Evolutionary conservation across 2,329 filamentous ascomycete species (phyloP), one percentile per base, ranked within the genome.

Genomic region (Pseudocercospora eumusae): DNA sequence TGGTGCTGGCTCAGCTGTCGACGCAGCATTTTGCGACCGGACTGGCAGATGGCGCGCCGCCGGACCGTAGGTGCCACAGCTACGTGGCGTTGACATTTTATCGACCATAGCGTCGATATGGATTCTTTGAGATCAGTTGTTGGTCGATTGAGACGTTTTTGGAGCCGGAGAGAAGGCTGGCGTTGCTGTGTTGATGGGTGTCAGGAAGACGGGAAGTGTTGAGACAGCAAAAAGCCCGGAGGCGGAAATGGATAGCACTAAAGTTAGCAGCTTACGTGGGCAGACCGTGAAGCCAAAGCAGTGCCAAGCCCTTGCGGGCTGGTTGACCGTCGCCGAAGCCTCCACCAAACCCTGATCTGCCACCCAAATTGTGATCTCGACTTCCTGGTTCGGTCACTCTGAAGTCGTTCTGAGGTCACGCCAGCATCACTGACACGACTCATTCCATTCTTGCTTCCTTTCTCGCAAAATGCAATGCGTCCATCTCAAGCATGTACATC

Each of bases 11-110:
- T 36, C 28, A 40, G 28, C 31, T 33, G 52, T 33, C n/a, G 15
- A 31, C 23, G 52, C 27, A 54, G 52, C 52, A 54, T 40, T 54
- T 40, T 54, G 52, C 52, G 52, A 54, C 52, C 52, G 52, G 28
- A 54, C 27, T 54, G 28, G 3, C 18, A 18, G 21, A 36, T 40
- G 23, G 28, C 52, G 52, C 52, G 52, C 28, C n/a, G 52, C 52
- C 52, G n/a, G 28, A 54, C 28, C 28, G 28, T 13, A 27, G n/a
- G 27, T 40, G 11, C 18, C 47, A 52, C 47, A 28, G 8, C 20
- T 25, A 21, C 11, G 15, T 52, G 47, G 21, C 47, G 47, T 15
- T 28, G 25, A 6, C 47, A 31, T 15, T 52, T 52, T n/a, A 5
- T 18, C 8, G 47, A 7, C 25, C 47, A 52, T 52, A 18, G 23